Evolutionary conservation across 148 eudicot genomes (phyloP).

Genomic region (Oxyria digyna): DNA sequence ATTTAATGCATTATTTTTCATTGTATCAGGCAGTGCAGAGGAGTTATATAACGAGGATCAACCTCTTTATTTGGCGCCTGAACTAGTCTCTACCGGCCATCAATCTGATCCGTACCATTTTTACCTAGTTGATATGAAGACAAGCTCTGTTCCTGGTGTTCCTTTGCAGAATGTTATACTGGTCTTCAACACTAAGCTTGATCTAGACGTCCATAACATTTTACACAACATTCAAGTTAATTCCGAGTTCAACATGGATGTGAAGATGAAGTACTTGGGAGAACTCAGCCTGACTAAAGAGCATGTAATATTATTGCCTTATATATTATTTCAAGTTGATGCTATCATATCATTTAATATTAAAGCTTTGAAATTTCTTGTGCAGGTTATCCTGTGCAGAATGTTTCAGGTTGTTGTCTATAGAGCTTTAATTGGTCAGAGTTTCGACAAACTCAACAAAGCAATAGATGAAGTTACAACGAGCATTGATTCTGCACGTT

Average conservation of each 20-base stretch:
- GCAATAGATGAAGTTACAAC: conserved; percentile 5
- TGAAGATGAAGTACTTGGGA: conserved; percentile 32
- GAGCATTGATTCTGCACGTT: conserved; percentile 9
- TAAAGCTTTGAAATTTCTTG: neutral
- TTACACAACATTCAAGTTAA: conserved; percentile 41
- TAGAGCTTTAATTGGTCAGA: conserved; percentile 35
- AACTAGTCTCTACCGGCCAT: conserved; percentile 28
- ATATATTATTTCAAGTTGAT: neutral
- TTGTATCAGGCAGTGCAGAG: neutral
- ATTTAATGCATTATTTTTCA: neutral
- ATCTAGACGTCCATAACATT: conserved; percentile 23
- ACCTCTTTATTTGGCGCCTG: conserved; percentile 43
- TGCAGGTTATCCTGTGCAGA: conserved; percentile 19
- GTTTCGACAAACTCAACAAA: conserved; percentile 26
- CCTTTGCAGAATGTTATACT: conserved; percentile 42
- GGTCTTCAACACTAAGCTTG: conserved; percentile 35
- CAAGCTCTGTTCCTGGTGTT: conserved; percentile 26
- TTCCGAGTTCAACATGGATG: conserved; percentile 29
- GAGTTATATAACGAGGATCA: conserved; percentile 31
- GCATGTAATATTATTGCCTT: conserved; percentile 26
- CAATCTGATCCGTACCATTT: conserved; percentile 28
- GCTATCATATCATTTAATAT: neutral
- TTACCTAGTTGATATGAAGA: conserved; percentile 43
- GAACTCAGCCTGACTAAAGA: conserved; percentile 20
- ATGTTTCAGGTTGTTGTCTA: conserved; percentile 48